Evolutionary conservation across 495 filamentous ascomycete species (phyloP).

Genomic region (Xylaria palmicola): DNA sequence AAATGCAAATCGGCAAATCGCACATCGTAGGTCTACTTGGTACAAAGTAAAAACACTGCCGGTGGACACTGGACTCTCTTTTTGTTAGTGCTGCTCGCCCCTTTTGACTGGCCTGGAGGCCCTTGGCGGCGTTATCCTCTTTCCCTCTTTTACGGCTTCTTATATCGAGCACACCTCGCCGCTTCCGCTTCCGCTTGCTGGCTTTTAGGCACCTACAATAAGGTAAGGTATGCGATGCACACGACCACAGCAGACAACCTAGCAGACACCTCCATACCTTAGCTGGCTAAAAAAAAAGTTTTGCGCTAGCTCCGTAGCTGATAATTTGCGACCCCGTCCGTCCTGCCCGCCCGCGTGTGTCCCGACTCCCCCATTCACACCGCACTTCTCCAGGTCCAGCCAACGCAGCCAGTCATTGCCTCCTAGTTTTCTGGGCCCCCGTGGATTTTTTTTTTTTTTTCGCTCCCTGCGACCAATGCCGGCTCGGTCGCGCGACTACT

Average conservation of each 20-base stretch:
- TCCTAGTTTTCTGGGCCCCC: slow-evolving; percentile 7
- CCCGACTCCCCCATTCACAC: slow-evolving; percentile 14
- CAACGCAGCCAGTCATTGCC: slow-evolving; percentile 9
- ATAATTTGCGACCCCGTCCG: slow-evolving; percentile 9
- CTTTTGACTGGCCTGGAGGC: too few species aligned
- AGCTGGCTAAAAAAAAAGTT: not conserved
- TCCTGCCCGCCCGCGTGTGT: slow-evolving; percentile 3
- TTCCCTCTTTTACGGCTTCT: too few species aligned
- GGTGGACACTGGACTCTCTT: too few species aligned
- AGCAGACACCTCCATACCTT: slow-evolving; percentile 5
- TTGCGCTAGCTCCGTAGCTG: slow-evolving; percentile 12
- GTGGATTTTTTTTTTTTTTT: slow-evolving; percentile 11
- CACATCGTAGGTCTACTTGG: too few species aligned
- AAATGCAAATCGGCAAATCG: too few species aligned
- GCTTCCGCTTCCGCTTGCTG: not conserved
- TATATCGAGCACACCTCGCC: too few species aligned
- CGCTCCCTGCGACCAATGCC: slow-evolving; percentile 2
- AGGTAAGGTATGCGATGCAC: too few species aligned
- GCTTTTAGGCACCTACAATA: not conserved
- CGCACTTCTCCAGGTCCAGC: slow-evolving; percentile 16
- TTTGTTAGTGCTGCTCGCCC: too few species aligned
- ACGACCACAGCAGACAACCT: too few species aligned
- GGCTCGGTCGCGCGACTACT: slow-evolving; percentile 6
- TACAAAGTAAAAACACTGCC: too few species aligned
- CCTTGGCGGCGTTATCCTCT: not conserved